phyloP scores from a whole-genome alignment of 768 basidiomycete genomes.

The Psilocybe sp. region DNA sequence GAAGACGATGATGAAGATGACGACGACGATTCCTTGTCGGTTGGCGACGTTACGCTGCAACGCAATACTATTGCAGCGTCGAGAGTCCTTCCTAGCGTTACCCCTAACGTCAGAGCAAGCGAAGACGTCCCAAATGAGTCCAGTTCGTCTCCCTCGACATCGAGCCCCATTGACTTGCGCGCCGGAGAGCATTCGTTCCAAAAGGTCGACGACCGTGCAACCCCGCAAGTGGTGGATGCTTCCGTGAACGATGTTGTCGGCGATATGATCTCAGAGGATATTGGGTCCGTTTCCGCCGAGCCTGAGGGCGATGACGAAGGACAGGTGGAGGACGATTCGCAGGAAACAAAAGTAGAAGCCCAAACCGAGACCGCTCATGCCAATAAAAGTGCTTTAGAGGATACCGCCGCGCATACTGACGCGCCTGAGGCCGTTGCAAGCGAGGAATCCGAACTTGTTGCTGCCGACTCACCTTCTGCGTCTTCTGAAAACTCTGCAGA shows the following conservation, averaged over 20 bases:
- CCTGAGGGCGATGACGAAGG: too few species aligned
- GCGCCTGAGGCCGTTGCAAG: too few species aligned
- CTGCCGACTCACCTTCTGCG: not conserved
- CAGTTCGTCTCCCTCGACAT: not conserved
- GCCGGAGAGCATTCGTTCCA: conserved; percentile 24
- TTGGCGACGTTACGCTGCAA: not conserved
- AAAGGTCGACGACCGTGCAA: conserved; percentile 25
- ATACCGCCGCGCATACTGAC: too few species aligned
- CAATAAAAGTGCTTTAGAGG: not conserved
- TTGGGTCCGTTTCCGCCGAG: conserved; percentile 9
- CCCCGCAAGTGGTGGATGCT: conserved; percentile 29
- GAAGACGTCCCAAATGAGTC: too few species aligned
- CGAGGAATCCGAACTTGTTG: not conserved
- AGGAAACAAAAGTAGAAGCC: too few species aligned
- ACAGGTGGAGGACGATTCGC: too few species aligned
- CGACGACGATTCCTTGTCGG: not conserved
- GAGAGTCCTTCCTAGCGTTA: too few species aligned
- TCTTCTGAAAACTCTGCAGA: not conserved
- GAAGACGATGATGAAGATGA: conserved; percentile 27
- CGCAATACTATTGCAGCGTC: not conserved
- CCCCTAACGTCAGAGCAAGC: too few species aligned
- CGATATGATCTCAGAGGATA: conserved; percentile 31
- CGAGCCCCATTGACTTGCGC: not conserved
- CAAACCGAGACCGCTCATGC: conserved; percentile 6
- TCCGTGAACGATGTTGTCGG: conserved; percentile 31